Evolutionary conservation across 2,329 filamentous ascomycete species (phyloP).

Genomic region (Exserohilum turcica): DNA sequence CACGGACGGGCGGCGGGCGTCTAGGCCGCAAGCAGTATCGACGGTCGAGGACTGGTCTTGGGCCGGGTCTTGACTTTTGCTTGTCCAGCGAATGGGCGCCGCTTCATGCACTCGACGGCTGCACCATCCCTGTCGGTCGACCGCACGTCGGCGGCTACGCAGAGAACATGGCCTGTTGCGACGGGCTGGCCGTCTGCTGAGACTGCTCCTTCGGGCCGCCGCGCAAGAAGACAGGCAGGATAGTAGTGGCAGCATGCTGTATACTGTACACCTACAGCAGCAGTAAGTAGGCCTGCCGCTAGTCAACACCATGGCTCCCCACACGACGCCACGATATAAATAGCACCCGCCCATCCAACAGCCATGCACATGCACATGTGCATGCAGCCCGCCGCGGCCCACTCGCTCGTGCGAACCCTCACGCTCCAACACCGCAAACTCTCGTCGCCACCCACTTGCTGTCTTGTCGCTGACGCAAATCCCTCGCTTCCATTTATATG

Average conservation of each 20-base stretch:
- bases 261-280: too few relatives aligned
- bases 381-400: constrained; percentile 4
- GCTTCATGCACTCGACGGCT: constrained; percentile 16
- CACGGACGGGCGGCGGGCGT: constrained; percentile 13
- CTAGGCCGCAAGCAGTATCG: constrained; percentile 11
- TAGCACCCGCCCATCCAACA: constrained; percentile 5
- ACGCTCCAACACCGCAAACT: not conserved
- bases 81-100: constrained; percentile 25
- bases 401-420: constrained; percentile 1
- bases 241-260: too few relatives aligned
- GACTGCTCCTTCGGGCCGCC: not conserved
- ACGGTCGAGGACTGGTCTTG: constrained; percentile 18
- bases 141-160: constrained; percentile 21
- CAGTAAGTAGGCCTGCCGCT: not conserved
- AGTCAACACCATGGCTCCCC: constrained; percentile 2
- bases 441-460: constrained; percentile 1
- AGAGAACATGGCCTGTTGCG: constrained; percentile 11
- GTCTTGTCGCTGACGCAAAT: not conserved
- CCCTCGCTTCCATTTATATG: constrained; percentile 2
- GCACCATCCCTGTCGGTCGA: constrained; percentile 17
- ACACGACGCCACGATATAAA: constrained; percentile 10
- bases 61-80: constrained; percentile 24
- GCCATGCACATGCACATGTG: too few relatives aligned
- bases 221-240: too few relatives aligned
- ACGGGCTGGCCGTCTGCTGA: not conserved